Evolutionary conservation across 1,284 basidiomycete genomes (phyloP).

Genomic region (Rhodotorula sp.): DNA sequence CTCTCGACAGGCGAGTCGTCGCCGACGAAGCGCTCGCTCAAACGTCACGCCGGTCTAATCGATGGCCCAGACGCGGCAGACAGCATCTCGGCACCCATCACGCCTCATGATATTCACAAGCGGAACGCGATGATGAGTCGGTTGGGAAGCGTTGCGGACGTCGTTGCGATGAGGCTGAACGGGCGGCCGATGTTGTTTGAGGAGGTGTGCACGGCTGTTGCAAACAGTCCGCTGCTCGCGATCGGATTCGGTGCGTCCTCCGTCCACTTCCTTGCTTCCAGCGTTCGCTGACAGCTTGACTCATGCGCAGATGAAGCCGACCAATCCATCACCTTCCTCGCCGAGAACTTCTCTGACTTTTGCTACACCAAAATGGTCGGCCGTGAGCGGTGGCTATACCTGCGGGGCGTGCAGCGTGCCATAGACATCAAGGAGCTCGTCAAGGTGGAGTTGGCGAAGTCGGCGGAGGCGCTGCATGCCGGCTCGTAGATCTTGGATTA

Average conservation of each 20-base stretch:
- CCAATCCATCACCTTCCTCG: conserved; percentile 31
- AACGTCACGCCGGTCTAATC: conserved; percentile 8
- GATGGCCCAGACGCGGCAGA: not conserved
- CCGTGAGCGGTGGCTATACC: conserved; percentile 24
- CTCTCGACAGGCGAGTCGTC: conserved; percentile 23
- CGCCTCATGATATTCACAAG: conserved; percentile 19
- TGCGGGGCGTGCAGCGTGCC: conserved; percentile 14
- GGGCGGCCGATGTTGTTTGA: conserved; percentile 21
- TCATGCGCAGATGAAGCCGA: conserved; percentile 27
- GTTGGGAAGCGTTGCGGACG: conserved; percentile 33
- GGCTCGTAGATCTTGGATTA: not conserved
- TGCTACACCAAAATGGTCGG: conserved; percentile 30
- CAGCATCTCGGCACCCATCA: not conserved
- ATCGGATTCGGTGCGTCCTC: conserved; percentile 26
- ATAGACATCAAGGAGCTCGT: conserved; percentile 32
- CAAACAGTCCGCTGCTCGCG: conserved; percentile 32
- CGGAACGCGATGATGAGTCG: conserved; percentile 35
- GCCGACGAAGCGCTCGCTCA: conserved; percentile 30
- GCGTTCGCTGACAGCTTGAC: not conserved
- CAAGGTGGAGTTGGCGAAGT: conserved; percentile 12
- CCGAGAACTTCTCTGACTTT: conserved; percentile 29
- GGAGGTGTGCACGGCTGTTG: conserved; percentile 34
- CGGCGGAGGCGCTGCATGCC: not conserved
- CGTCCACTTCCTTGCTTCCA: not conserved
- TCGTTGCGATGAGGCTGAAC: conserved; percentile 33